A percentile compares a stretch with the other conserved stretches of the same genome.
Conservation (phyloP, 169 alveolate genomes). For the Ichthyophthirius multifiliis region DNA sequence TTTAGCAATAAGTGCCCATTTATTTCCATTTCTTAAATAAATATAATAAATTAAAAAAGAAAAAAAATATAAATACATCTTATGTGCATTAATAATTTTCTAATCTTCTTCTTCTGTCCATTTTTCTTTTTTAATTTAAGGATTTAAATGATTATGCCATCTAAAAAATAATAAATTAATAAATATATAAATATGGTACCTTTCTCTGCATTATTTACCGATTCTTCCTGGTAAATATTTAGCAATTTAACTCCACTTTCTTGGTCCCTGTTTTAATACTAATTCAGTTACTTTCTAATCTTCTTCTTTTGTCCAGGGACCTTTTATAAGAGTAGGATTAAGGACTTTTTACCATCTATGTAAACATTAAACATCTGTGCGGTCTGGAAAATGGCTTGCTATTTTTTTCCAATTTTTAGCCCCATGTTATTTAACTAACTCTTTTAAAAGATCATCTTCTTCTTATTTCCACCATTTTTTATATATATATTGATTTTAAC, state of each 20-base stretch:
- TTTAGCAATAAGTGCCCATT: conserved; percentile 87
- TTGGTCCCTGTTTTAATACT: conserved; percentile 69
- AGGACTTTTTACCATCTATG: conserved; percentile 83
- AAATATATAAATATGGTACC: conserved; percentile 26
- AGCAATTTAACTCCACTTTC: conserved; percentile 72
- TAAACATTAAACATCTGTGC: conserved; percentile 75
- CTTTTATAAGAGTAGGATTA: conserved; percentile 75
- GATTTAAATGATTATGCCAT: conserved; percentile 88
- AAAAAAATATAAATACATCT: too few relatives aligned
- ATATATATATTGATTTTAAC: too few relatives aligned
- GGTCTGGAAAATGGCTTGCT: conserved; percentile 61
- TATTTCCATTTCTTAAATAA: conserved; percentile 64
- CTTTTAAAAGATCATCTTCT: conserved; percentile 68
- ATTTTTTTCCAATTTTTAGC: conserved; percentile 80
- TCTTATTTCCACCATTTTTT: conserved; percentile 46
- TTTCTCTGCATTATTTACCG: conserved; percentile 60
- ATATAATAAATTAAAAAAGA: neutral
- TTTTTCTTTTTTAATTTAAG: conserved; percentile 73
- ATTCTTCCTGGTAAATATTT: conserved; percentile 47
- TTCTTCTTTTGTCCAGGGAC: conserved; percentile 79
- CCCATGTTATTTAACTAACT: conserved; percentile 66
- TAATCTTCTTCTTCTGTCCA: conserved; percentile 80
- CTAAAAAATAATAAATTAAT: too few relatives aligned
- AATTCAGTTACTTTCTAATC: conserved; percentile 62
- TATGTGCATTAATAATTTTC: conserved; percentile 13